Base-by-base conservation (phyloP, 2,329 filamentous ascomycete genomes). In the Nothopassalora personata region DNA sequence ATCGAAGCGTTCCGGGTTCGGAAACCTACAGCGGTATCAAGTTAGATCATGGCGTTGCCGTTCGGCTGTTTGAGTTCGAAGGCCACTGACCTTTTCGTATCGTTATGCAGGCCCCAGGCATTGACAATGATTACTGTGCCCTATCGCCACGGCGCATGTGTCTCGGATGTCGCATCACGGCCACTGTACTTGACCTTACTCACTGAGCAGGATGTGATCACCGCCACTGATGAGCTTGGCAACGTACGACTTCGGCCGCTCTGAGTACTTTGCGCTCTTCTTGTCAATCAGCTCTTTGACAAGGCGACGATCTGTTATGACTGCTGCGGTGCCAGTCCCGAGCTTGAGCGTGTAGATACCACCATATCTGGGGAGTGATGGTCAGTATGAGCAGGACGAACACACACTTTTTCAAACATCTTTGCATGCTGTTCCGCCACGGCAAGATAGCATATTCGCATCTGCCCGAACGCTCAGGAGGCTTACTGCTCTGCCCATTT, bases 191-290 rank as follows among this genome's bases (percentile, higher is more conserved):
- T n/a, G n/a, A n/a, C 76, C 76, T 50, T 80, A 79, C 39, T 78
- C 67, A 75, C 81, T 80, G 27, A 77, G 64, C 3, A 80, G 70
- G 4, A 80, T 67, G 63, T 81, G 79, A 61, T 81, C 74, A 2
- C 78, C 77, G 2, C 72, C 68, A 3, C 76, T 76, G 52, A 81
- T 79, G 28, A 81, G 66, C 34, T 77, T 67, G 1, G 73, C 70
- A 9, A 81, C 75, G 56, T 78, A 76, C 0, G 73, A 76, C 9
- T 58, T 60, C 9, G 68, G 68, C 15, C 67, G 62, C 0, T 68
- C 63, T 0, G 79, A 79, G 64, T 78, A 80, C 8, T 76, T 74
- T 30, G 68, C 68, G 33, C 73, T 76, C 50, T 74, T 77, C 66
- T 77, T 79, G 64, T 81, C 79, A 11, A 81, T 56, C 2, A 79